Base-by-base conservation (phyloP, 768 basidiomycete species). In the Gyrodon lividus region DNA sequence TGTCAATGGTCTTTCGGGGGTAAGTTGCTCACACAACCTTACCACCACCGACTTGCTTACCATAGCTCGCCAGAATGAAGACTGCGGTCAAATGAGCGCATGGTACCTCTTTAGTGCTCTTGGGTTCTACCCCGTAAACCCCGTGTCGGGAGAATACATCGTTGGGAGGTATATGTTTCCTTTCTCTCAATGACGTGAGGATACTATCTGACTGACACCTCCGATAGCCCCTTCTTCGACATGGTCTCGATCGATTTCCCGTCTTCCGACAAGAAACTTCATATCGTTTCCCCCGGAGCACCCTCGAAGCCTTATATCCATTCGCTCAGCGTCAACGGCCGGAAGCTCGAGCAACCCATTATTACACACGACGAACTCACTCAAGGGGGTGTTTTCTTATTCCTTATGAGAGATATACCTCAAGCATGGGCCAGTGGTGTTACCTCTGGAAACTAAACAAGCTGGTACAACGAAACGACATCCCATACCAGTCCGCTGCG, bases 41-140 rank as follows among this genome's bases (percentile, higher is more conserved):
- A 7, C 26, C 17, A 7, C 26, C 17, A 20, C 17, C 22, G 33
- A 40, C 28, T 8, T 1, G 1, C 56, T 60, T 13, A 52, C 19
- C 31, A 26, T 28, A 17, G 8, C 10, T 48, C 9, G 1, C 22
- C 53, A 90, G 86, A 93, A 92, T 59, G 90, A 93, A 64, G 90
- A 93, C 62, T 92, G 89, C 56, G 89, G 90, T 1, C 90, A 93
- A 64, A 92, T 92, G 90, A 89, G 86, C 59, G 87, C 89, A 0
- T 92, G 90, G 90, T 92, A 85, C 59, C 76, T 92, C 13, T 92
- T 90, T 70, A 85, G 82, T 44, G 82, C 88, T 0, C 75, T 93
- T 67, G 89, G 90, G 1, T 88, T 92, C 66, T 92, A 92, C 59
- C 89, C 88, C 33, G 88, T 92, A 35, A 86, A 92, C 62, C 90